phyloP scores from a whole-genome alignment of 2,329 filamentous ascomycete genomes.

The Fonsecaea monophora region DNA sequence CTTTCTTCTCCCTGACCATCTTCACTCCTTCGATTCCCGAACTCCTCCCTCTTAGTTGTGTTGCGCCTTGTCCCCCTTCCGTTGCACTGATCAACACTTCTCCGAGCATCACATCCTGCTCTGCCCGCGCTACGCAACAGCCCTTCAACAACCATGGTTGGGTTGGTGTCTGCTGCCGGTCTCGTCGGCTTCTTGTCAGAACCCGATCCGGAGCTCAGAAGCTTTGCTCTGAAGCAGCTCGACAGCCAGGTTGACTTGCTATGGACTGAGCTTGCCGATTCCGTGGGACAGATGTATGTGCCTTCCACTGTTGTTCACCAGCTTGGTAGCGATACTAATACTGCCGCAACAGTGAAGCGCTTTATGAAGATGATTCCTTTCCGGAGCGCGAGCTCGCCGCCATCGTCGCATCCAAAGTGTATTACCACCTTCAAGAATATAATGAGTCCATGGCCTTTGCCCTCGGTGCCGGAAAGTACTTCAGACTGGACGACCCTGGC shows the following conservation, averaged over 20 bases:
- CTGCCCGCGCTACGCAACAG: constrained; percentile 18
- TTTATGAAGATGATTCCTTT: constrained; percentile 96
- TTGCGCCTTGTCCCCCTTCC: constrained; percentile 25
- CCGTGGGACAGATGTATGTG: constrained; percentile 88
- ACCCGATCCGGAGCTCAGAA: constrained; percentile 90
- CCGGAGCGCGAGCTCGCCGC: constrained; percentile 93
- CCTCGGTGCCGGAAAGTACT: constrained; percentile 89
- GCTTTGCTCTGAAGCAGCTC: constrained; percentile 92
- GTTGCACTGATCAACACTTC: background rate
- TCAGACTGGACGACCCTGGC: constrained; percentile 86
- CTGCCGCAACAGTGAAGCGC: constrained; percentile 73
- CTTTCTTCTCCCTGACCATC: constrained; percentile 29
- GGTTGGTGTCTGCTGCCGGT: constrained; percentile 90
- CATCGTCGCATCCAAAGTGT: constrained; percentile 94
- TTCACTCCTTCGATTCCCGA: constrained; percentile 15
- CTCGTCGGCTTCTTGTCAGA: constrained; percentile 95
- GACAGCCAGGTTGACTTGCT: constrained; percentile 96
- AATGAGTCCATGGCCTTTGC: constrained; percentile 99
- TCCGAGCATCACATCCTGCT: constrained; percentile 25
- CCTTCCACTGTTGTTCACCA: constrained; percentile 17
- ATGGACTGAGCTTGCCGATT: constrained; percentile 95
- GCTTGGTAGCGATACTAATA: constrained; percentile 34
- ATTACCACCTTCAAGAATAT: constrained; percentile 98
- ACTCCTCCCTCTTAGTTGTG: constrained; percentile 5
- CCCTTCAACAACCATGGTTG: constrained; percentile 70